phyloP scores from a whole-genome alignment of 148 eudicot species.

The Chenopodium suecicum region DNA sequence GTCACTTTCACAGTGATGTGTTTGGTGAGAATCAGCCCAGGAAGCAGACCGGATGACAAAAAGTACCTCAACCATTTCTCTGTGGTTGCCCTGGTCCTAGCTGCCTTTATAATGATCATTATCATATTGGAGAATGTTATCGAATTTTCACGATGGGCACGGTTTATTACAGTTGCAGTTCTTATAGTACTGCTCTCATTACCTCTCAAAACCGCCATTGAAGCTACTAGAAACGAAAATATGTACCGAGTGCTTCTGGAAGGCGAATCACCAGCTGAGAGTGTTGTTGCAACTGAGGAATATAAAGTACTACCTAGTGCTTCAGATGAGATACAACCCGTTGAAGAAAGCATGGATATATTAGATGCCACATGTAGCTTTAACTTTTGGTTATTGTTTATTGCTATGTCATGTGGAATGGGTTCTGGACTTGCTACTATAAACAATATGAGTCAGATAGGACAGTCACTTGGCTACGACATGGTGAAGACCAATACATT shows the following conservation, averaged over 20 bases:
- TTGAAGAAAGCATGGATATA: slow-evolving; percentile 40
- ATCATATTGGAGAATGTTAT: slow-evolving; percentile 53
- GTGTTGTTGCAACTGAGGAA: not conserved
- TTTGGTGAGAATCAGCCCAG: slow-evolving; percentile 41
- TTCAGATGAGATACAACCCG: slow-evolving; percentile 9
- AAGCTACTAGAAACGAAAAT: slow-evolving; percentile 43
- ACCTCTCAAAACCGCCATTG: slow-evolving; percentile 44
- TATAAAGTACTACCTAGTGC: slow-evolving; percentile 16
- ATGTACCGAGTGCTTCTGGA: slow-evolving; percentile 15
- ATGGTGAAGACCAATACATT: slow-evolving; percentile 48
- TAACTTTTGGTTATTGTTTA: slow-evolving; percentile 70
- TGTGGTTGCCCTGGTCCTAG: slow-evolving; percentile 43
- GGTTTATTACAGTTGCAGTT: slow-evolving; percentile 26
- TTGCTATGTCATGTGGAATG: slow-evolving; percentile 79
- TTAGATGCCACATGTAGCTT: slow-evolving; percentile 50
- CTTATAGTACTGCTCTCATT: slow-evolving; percentile 51
- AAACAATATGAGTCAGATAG: slow-evolving; percentile 83
- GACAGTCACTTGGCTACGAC: slow-evolving; percentile 61
- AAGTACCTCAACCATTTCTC: slow-evolving; percentile 60
- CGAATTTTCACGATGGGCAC: slow-evolving; percentile 44
- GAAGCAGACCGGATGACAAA: slow-evolving; percentile 39
- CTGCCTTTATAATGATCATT: slow-evolving; percentile 56
- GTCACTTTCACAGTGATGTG: slow-evolving; percentile 56
- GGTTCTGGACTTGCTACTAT: slow-evolving; percentile 83
- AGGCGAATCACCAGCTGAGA: slow-evolving; percentile 23